These are phyloP conservation scores for Penicillium cataractarum DNA, from an alignment of 495 filamentous ascomycete species.

Conservation along the genomic window DNA sequence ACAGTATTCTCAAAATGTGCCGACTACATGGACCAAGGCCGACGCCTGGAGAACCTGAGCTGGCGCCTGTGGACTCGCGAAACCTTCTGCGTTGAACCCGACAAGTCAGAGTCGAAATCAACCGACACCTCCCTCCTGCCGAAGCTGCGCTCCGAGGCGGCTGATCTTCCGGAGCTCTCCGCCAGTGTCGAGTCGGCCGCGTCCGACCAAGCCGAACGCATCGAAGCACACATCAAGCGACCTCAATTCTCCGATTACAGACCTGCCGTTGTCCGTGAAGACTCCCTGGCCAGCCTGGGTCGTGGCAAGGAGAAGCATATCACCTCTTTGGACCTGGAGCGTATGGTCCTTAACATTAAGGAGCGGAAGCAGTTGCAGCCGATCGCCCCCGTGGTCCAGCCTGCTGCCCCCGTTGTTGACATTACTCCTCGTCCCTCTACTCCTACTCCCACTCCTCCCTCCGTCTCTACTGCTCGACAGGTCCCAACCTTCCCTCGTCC, in stretches of 20 bases:
- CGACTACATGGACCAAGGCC: slow-evolving; percentile 90
- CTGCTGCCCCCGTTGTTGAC: slow-evolving; percentile 53
- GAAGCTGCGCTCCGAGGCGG: slow-evolving; percentile 47
- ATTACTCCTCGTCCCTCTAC: slow-evolving; percentile 52
- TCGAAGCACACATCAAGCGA: slow-evolving; percentile 65
- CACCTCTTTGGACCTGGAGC: slow-evolving; percentile 81
- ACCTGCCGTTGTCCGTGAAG: slow-evolving; percentile 51
- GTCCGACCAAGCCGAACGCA: slow-evolving; percentile 72
- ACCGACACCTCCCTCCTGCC: slow-evolving; percentile 47
- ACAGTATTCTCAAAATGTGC: slow-evolving; percentile 94
- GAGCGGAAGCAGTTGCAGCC: slow-evolving; percentile 72
- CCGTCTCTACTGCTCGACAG: slow-evolving; percentile 35
- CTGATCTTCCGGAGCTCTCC: slow-evolving; percentile 83
- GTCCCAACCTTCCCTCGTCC: slow-evolving; percentile 24
- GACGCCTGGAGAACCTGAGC: slow-evolving; percentile 89
- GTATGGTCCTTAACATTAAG: slow-evolving; percentile 88
- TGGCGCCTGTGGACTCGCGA: slow-evolving; percentile 97
- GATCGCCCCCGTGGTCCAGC: slow-evolving; percentile 48
- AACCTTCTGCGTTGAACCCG: slow-evolving; percentile 89
- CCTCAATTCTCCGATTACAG: slow-evolving; percentile 48
- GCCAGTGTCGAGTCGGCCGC: slow-evolving; percentile 83
- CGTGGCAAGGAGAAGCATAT: slow-evolving; percentile 86
- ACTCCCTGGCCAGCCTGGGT: slow-evolving; percentile 57
- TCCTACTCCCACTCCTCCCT: slow-evolving; percentile 46
- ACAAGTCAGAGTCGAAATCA: slow-evolving; percentile 45